These are phyloP conservation scores for Phoma herbarum DNA, from an alignment of 2,329 filamentous ascomycete species.

Conservation along the genomic window DNA sequence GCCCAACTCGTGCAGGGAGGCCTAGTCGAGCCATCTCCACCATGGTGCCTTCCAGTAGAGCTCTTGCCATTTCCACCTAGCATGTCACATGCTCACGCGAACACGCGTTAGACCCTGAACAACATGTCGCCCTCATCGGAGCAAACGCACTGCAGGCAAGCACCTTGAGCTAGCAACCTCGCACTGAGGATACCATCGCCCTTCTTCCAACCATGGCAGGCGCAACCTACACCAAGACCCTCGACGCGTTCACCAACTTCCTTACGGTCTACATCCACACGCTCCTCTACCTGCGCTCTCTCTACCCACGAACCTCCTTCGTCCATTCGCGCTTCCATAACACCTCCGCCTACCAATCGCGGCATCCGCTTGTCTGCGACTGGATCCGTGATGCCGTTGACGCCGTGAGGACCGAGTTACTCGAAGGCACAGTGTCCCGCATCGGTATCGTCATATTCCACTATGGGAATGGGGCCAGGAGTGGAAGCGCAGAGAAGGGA, in stretches of 20 bases:
- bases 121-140: neutral
- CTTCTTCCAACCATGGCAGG: too few relatives aligned
- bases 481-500: neutral
- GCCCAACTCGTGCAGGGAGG: slow-evolving; percentile 3
- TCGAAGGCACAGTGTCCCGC: slow-evolving; percentile 62
- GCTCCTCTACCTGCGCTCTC: slow-evolving; percentile 79
- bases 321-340: slow-evolving; percentile 82
- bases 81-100: slow-evolving; percentile 14
- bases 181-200: too few relatives aligned
- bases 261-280: slow-evolving; percentile 85
- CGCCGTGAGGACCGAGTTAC: slow-evolving; percentile 74
- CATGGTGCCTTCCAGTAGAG: neutral
- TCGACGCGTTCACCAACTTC: slow-evolving; percentile 78
- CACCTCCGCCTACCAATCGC: slow-evolving; percentile 82
- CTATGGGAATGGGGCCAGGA: slow-evolving; percentile 41
- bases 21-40: neutral
- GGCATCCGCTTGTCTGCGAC: slow-evolving; percentile 83
- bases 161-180: too few relatives aligned
- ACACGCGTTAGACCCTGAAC: slow-evolving; percentile 14
- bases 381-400: slow-evolving; percentile 85
- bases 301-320: slow-evolving; percentile 83
- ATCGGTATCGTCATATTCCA: slow-evolving; percentile 66
- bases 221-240: slow-evolving; percentile 57
- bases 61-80: neutral
- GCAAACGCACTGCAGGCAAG: too few relatives aligned